Percentiles rank a stretch among this genome's conserved stretches.
Evolutionary conservation across 164 flowering plant species (phyloP).

Genomic region (Taxillus chinensis): DNA sequence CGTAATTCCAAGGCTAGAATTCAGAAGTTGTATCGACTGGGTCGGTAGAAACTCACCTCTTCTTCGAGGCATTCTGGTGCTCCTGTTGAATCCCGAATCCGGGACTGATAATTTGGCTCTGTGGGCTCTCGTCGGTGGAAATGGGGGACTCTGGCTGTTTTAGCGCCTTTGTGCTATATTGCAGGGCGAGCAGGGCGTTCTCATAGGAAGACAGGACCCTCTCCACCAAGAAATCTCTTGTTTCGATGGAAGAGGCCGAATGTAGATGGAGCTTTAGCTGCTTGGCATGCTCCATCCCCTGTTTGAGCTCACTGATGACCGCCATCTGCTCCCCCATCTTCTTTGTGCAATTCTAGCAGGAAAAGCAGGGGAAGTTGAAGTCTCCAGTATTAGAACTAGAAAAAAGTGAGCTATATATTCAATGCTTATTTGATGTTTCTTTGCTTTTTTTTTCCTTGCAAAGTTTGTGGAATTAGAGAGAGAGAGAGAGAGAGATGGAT

Average conservation of each 20-base stretch:
- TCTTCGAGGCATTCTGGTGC: conserved; percentile 29
- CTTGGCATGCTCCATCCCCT: conserved; percentile 56
- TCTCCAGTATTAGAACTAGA: not conserved
- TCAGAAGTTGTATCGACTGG: too few relatives aligned
- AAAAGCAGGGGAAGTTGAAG: not conserved
- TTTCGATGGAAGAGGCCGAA: conserved; percentile 25
- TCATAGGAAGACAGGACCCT: conserved; percentile 46
- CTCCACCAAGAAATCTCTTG: conserved; percentile 30
- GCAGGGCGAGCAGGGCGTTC: conserved; percentile 48
- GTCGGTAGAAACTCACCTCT: conserved; percentile 34
- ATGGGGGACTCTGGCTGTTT: conserved; percentile 41
- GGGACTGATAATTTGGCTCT: conserved; percentile 28
- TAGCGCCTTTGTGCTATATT: conserved; percentile 22
- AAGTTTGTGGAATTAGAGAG: not conserved
- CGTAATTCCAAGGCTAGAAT: too few relatives aligned
- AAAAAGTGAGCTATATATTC: not conserved
- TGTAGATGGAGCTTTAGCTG: conserved; percentile 36
- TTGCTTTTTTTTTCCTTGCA: too few relatives aligned
- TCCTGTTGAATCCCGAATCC: conserved; percentile 21
- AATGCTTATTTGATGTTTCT: too few relatives aligned
- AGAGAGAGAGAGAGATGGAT: not conserved
- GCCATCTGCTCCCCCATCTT: conserved; percentile 37
- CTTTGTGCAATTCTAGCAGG: not conserved
- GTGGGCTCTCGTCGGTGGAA: conserved; percentile 51
- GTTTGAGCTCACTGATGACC: conserved; percentile 48